phyloP scores from a whole-genome alignment of 1,284 basidiomycete species.

The Cryptococcus floricola region DNA sequence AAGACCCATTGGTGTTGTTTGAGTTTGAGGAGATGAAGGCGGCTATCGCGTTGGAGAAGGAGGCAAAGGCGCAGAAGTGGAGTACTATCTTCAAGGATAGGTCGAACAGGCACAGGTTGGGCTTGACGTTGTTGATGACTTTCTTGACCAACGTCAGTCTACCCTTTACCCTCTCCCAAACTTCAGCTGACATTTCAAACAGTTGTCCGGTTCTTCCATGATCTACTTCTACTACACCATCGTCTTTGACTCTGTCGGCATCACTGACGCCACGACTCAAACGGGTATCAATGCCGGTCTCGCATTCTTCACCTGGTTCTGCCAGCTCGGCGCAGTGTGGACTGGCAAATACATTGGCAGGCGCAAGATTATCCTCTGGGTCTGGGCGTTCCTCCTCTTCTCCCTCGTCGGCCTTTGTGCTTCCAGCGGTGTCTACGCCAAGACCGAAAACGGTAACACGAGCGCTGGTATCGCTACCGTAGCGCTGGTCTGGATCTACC shows the following conservation, averaged over 20 bases:
- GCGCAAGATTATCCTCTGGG: slow-evolving; percentile 41
- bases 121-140: slow-evolving; percentile 45
- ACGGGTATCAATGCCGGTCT: slow-evolving; percentile 50
- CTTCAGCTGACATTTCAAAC: background rate
- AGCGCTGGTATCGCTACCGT: slow-evolving; percentile 41
- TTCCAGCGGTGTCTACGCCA: slow-evolving; percentile 38
- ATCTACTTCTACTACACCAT: slow-evolving; percentile 50
- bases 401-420: slow-evolving; percentile 42
- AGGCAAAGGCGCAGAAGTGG: slow-evolving; percentile 47
- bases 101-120: slow-evolving; percentile 41
- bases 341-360: slow-evolving; percentile 39
- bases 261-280: slow-evolving; percentile 44
- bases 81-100: slow-evolving; percentile 33
- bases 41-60: slow-evolving; percentile 65
- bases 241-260: slow-evolving; percentile 46
- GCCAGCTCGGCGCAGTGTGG: slow-evolving; percentile 42
- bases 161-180: too few species aligned
- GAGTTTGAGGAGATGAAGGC: slow-evolving; percentile 75
- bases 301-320: slow-evolving; percentile 45
- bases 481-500: slow-evolving; percentile 49
- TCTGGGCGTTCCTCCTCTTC: slow-evolving; percentile 45
- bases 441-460: slow-evolving; percentile 25
- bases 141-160: slow-evolving; percentile 34
- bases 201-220: slow-evolving; percentile 28
- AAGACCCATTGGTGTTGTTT: slow-evolving; percentile 65